Conservation (phyloP, 2,329 filamentous ascomycete genomes). For the Lomentospora prolificans region DNA sequence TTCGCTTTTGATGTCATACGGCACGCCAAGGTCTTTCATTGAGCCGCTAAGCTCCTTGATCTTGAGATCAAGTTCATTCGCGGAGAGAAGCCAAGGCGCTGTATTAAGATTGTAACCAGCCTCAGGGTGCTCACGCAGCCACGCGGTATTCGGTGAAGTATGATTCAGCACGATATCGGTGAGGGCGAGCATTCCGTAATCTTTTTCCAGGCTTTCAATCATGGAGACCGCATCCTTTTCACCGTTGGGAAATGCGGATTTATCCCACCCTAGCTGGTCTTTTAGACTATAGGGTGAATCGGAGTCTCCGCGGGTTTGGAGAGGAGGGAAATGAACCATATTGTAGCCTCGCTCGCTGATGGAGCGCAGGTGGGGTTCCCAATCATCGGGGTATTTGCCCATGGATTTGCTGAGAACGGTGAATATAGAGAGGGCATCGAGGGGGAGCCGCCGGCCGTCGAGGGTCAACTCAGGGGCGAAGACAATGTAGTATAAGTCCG, state of each 20-base stretch:
- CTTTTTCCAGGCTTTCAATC: constrained; percentile 70
- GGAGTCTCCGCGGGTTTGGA: constrained; percentile 79
- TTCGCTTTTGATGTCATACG: constrained; percentile 58
- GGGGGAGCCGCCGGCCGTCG: constrained; percentile 62
- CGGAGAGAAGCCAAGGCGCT: constrained; percentile 65
- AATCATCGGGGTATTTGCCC: constrained; percentile 82
- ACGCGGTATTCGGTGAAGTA: constrained; percentile 89
- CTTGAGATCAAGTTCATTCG: constrained; percentile 50
- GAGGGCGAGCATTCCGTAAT: constrained; percentile 76
- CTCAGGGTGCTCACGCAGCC: constrained; percentile 90
- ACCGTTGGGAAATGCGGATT: constrained; percentile 69
- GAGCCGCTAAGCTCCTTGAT: constrained; percentile 68
- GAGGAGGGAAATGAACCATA: constrained; percentile 95
- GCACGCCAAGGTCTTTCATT: constrained; percentile 61
- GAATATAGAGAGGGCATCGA: constrained; percentile 83
- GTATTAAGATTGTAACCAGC: constrained; percentile 90
- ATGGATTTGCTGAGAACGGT: constrained; percentile 97
- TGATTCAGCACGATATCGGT: constrained; percentile 98
- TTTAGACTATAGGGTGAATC: constrained; percentile 97
- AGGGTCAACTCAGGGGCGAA: constrained; percentile 74
- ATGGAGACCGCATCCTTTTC: constrained; percentile 71
- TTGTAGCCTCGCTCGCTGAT: constrained; percentile 93
- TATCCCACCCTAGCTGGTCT: constrained; percentile 83
- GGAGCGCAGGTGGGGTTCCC: constrained; percentile 79
- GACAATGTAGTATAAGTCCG: constrained; percentile 83